Percentiles rank a stretch among this genome's conserved stretches.
Evolutionary conservation across 75 land plant species (phyloP).

Genomic region (Adiantum capillusveneris): DNA sequence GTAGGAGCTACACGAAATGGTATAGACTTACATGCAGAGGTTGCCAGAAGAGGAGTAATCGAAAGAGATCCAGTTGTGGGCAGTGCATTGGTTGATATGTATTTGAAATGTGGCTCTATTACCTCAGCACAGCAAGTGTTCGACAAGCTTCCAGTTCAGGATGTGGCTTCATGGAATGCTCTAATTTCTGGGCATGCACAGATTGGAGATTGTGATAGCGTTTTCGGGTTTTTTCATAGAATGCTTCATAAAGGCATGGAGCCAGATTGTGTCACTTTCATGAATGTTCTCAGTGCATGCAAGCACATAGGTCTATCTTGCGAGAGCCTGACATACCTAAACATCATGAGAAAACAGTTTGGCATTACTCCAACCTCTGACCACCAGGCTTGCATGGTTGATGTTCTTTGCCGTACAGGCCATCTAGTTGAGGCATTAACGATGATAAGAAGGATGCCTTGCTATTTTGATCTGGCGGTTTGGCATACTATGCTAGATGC

Average conservation of each 20-base stretch:
- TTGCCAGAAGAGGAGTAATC: constrained; percentile 25
- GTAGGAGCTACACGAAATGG: too few relatives aligned
- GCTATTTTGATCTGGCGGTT: constrained; percentile 21
- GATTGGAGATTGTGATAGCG: neutral
- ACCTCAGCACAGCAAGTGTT: constrained; percentile 11
- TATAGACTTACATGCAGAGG: too few relatives aligned
- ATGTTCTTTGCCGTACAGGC: constrained; percentile 39
- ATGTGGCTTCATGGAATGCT: neutral
- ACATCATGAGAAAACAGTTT: constrained; percentile 4
- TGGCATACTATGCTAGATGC: constrained; percentile 40
- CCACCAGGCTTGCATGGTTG: constrained; percentile 48
- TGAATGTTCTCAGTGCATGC: too few relatives aligned
- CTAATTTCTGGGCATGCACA: neutral
- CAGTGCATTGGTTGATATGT: constrained; percentile 12
- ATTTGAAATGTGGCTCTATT: constrained; percentile 8
- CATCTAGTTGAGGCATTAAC: constrained; percentile 32
- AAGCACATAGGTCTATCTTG: too few relatives aligned
- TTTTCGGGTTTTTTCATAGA: neutral
- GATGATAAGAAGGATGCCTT: constrained; percentile 36
- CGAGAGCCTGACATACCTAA: too few relatives aligned
- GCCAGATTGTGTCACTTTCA: too few relatives aligned
- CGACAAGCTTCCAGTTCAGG: neutral
- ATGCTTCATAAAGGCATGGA: neutral
- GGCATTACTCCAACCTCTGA: constrained; percentile 25
- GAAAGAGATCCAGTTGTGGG: constrained; percentile 3